Conservation (phyloP, 1,284 basidiomycete genomes). For the Serendipita sp. region DNA sequence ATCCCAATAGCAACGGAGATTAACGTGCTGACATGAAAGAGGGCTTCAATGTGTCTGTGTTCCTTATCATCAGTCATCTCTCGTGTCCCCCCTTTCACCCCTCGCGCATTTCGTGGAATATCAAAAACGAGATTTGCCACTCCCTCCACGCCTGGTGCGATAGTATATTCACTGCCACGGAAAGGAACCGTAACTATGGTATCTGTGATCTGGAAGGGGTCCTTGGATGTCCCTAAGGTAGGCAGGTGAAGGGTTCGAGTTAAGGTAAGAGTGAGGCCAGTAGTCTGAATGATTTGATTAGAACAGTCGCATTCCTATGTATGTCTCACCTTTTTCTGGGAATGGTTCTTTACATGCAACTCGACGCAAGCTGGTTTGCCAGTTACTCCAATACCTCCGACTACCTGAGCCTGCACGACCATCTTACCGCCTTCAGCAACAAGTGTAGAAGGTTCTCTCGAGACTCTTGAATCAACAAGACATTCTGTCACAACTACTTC, state of each 20-base stretch:
- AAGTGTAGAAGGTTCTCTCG: slow-evolving; percentile 29
- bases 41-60: slow-evolving; percentile 24
- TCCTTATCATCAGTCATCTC: slow-evolving; percentile 29
- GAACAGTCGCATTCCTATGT: slow-evolving; percentile 6
- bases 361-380: slow-evolving; percentile 57
- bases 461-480: slow-evolving; percentile 11
- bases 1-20: slow-evolving; percentile 42
- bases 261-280: slow-evolving; percentile 44
- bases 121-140: slow-evolving; percentile 62
- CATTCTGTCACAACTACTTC: slow-evolving; percentile 50
- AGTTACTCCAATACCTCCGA: slow-evolving; percentile 46
- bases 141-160: slow-evolving; percentile 56
- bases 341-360: slow-evolving; percentile 64
- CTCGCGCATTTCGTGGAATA: slow-evolving; percentile 45
- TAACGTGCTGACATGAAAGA: slow-evolving; percentile 51
- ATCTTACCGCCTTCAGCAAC: slow-evolving; percentile 64
- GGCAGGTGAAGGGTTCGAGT: slow-evolving; percentile 44
- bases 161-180: slow-evolving; percentile 52
- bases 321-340: slow-evolving; percentile 47
- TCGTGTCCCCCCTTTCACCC: slow-evolving; percentile 40
- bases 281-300: slow-evolving; percentile 33
- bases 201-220: slow-evolving; percentile 43
- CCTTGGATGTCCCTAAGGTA: slow-evolving; percentile 25
- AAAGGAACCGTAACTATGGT: slow-evolving; percentile 53
- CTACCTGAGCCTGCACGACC: slow-evolving; percentile 51